Evolutionary conservation across 306 rosid genomes (phyloP).

Genomic region (Benincasa hispida): DNA sequence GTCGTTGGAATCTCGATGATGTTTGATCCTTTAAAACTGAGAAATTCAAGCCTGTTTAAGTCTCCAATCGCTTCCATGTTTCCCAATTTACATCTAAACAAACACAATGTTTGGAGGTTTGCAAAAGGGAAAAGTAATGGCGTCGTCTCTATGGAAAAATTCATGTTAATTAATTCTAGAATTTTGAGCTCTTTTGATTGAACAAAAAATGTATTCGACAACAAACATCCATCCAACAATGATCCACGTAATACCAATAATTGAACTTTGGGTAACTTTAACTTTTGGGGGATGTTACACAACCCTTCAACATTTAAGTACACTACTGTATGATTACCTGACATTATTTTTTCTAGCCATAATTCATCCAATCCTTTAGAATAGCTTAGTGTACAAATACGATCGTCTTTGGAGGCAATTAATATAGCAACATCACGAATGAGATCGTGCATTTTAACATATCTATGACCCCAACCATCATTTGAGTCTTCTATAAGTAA

Average conservation of each 20-base stretch:
- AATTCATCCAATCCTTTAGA: neutral
- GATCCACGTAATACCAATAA: neutral
- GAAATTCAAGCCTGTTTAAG: neutral
- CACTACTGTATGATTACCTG: neutral
- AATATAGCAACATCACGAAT: neutral
- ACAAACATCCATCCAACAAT: neutral
- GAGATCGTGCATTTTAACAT: neutral
- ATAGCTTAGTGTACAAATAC: neutral
- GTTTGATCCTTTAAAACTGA: neutral
- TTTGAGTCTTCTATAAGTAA: neutral
- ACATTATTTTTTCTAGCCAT: neutral
- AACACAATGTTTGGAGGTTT: neutral
- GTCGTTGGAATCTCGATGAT: neutral
- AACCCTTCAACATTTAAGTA: neutral
- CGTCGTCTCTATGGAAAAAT: neutral
- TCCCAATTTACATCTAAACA: neutral
- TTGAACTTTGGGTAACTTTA: neutral
- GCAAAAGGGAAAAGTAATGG: neutral
- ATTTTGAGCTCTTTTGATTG: neutral
- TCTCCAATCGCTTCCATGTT: conserved; percentile 2
- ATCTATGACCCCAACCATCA: no score
- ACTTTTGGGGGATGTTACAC: neutral
- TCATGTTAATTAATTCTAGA: neutral
- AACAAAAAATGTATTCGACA: neutral
- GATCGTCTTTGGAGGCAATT: neutral